Base-by-base conservation (phyloP, 2,329 filamentous ascomycete genomes). In the Pseudogymnoascus pannorum region DNA sequence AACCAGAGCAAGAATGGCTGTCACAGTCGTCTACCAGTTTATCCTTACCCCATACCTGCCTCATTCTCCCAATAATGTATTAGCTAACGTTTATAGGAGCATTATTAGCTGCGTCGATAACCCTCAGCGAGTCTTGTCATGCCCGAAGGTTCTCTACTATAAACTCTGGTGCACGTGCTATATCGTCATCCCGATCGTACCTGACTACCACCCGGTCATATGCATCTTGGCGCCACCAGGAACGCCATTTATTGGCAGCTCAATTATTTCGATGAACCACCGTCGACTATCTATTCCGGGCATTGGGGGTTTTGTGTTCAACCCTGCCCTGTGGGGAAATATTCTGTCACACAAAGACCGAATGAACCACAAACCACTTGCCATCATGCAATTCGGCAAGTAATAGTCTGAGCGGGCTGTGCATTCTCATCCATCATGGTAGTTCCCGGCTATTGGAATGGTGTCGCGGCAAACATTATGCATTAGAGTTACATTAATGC, bases 161-260 rank as follows among this genome's bases (percentile, higher is more conserved):
- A 29, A 51, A 51, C 44, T 24, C 44, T 51, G 44, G 24, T 22
- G 24, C 44, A 51, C 44, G 44, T 51, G 44, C 44, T 11, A 24
- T 51, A 48, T 51, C 44, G 24, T 51, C 44, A 51, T 51, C 22
- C 14, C 44, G 44, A 51, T 51, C 24, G 44, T 51, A 51, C 44
- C 44, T 51, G 44, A 51, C 24, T 18, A n/a, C 44, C 18, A 51
- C 24, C 44, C 44, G n/a, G 5, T 29, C 24, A 51, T 8, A 20
- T 16, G 44, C 44, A 51, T 9, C 44, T 54, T 54, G 44, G 44
- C 44, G 44, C 44, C 44, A 54, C 44, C 44, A 31, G 44, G 44
- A 54, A 54, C 44, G 44, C 24, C 24, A 11, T 54, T 12, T 29
- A 54, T 54, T 54, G 44, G 44, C 44, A 54, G 24, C 8, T 29